A percentile compares a stretch with the other conserved stretches of the same genome.
Evolutionary conservation across 148 eudicot species (phyloP).

Genomic region (Nyssa sinensis): DNA sequence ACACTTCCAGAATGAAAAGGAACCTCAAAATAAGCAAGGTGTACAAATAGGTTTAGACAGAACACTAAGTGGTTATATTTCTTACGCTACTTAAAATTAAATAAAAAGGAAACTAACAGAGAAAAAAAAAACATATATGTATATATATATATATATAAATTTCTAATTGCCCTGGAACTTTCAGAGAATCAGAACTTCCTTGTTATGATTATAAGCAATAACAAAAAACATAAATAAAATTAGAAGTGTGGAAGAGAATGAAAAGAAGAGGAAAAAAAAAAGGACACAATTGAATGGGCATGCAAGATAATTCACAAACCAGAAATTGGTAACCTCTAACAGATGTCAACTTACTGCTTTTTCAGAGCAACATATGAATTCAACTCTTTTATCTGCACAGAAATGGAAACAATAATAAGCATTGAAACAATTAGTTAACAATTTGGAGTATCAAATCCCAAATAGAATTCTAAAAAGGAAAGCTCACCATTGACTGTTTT

Average conservation of each 20-base stretch:
- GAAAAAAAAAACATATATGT: too few relatives aligned
- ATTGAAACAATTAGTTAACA: conserved; percentile 7
- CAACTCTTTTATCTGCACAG: conserved; percentile 81
- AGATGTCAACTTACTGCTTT: conserved; percentile 72
- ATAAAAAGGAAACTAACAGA: too few relatives aligned
- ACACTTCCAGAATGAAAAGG: background rate
- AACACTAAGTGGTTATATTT: background rate
- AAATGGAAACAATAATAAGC: too few relatives aligned
- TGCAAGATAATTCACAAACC: background rate
- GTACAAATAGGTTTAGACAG: background rate
- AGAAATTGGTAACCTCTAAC: background rate
- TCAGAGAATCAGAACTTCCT: background rate
- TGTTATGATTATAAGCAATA: background rate
- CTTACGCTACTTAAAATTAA: too few relatives aligned
- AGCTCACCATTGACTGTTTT: conserved; percentile 86
- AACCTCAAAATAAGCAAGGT: too few relatives aligned
- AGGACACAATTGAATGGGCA: background rate
- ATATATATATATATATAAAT: too few relatives aligned
- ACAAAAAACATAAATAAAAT: too few relatives aligned
- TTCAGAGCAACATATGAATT: conserved; percentile 90
- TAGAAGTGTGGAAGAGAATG: too few relatives aligned
- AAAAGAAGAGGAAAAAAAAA: too few relatives aligned
- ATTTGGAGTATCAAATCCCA: conserved; percentile 5
- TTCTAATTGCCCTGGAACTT: too few relatives aligned
- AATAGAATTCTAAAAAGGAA: conserved; percentile 5